Evolutionary conservation across 2,329 filamentous ascomycete species (phyloP), one percentile per base, ranked within the genome.

Genomic region (Boeremia lycopersici): DNA sequence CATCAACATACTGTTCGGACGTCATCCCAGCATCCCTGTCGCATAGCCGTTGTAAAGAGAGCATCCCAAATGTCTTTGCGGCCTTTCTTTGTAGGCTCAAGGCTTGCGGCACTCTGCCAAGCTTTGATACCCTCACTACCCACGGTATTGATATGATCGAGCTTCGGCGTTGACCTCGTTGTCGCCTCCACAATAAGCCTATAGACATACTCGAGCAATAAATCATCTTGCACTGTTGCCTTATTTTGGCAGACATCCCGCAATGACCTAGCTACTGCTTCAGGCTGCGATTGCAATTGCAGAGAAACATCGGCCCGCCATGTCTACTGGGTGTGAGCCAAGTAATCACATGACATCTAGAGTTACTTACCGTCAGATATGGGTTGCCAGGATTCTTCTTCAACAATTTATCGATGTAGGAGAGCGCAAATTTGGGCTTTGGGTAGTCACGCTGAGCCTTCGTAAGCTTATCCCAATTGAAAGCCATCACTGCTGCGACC

Each of bases 361-460:
- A 33, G 13, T 17, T 3, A 23, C 56, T 38, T 68, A 71, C 71
- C 42, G 65, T 44, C 26, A 75, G 59, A 58, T 72, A 75, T n/a
- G 73, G 69, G 44, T 76, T 73, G 23, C 65, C 61, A 15, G 72
- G 67, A 8, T 62, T 63, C 52, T 74, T 75, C 56, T 75, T 74
- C 25, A 75, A 62, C 33, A 67, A 62, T 52, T 71, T 74, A 33
- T 60, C 59, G 25, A 70, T 68, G 35, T 72, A 69, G 19, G 64
- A 61, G 17, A 70, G 58, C 38, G 72, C 74, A 46, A 69, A 67
- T 60, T 74, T 75, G 33, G 70, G 62, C 56, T 70, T 74, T 12
- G 69, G 63, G 43, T 69, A 69, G 36, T 73, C 69, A 30, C 65
- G 67, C 56, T 67, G 65, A 29, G 69, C 64, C 45, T 69, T 74